A percentile compares a stretch with the other conserved stretches of the same genome.
Evolutionary conservation across 345 rosid species (phyloP).

Genomic region (Rhodamnia rubescens): DNA sequence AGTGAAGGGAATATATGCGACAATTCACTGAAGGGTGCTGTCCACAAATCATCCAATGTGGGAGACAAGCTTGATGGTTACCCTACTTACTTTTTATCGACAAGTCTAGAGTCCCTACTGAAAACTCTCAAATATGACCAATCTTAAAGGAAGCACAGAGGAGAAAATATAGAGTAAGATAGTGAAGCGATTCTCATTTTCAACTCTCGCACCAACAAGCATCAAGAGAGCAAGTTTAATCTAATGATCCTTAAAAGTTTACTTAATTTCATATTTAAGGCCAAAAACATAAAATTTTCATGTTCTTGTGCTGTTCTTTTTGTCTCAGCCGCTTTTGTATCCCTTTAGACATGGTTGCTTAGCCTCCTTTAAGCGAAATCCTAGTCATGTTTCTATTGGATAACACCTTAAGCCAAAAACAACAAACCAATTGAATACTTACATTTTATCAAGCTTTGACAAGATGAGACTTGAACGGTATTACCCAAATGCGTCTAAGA

Average conservation of each 20-base stretch:
- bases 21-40: neutral
- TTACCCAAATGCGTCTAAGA: neutral
- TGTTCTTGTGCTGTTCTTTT: neutral
- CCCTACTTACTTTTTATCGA: neutral
- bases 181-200: neutral
- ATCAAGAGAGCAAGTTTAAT: neutral
- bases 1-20: neutral
- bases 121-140: neutral
- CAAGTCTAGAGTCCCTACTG: neutral
- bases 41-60: neutral
- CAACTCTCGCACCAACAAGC: neutral
- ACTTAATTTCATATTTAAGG: neutral
- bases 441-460: neutral
- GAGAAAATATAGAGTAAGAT: neutral
- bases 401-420: neutral
- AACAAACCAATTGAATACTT: neutral
- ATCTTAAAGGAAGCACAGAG: neutral
- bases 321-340: neutral
- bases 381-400: neutral
- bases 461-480: neutral
- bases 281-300: neutral
- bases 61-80: neutral
- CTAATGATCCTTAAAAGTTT: neutral
- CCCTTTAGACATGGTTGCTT: neutral
- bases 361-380: neutral